phyloP scores from a whole-genome alignment of 768 basidiomycete species.

The Boletus pseudopeckii region DNA sequence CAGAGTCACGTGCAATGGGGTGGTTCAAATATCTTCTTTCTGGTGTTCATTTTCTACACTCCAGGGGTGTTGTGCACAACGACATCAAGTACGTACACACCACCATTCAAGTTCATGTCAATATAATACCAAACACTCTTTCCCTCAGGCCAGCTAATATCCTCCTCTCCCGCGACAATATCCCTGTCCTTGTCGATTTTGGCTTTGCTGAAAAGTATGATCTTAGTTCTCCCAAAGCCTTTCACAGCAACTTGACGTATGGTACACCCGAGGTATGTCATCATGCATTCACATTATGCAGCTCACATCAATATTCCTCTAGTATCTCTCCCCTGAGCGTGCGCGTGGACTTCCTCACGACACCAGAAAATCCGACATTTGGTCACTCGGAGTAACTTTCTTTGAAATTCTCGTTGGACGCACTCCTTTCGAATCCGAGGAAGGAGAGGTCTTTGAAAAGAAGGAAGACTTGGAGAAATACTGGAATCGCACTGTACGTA shows the following conservation, averaged over 20 bases:
- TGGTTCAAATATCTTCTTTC: constrained; percentile 85
- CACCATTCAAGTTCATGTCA: neutral
- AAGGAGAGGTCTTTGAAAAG: constrained; percentile 73
- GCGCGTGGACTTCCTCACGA: constrained; percentile 88
- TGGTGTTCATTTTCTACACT: constrained; percentile 80
- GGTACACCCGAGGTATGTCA: constrained; percentile 82
- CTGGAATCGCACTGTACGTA: constrained; percentile 73
- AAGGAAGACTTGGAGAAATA: constrained; percentile 84
- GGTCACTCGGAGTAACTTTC: constrained; percentile 86
- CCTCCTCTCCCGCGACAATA: constrained; percentile 69
- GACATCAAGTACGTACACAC: constrained; percentile 75
- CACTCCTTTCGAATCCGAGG: constrained; percentile 85
- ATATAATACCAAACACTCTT: neutral
- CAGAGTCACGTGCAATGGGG: constrained; percentile 67
- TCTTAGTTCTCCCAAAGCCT: constrained; percentile 55
- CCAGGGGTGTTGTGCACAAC: constrained; percentile 83
- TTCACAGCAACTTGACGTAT: constrained; percentile 79
- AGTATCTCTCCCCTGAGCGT: constrained; percentile 93
- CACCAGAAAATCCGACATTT: constrained; percentile 86
- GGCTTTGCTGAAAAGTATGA: constrained; percentile 93
- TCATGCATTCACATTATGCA: neutral
- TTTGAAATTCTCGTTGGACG: constrained; percentile 92
- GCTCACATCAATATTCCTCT: neutral
- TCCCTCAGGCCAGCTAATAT: constrained; percentile 83
- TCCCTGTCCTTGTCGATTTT: constrained; percentile 92